Percentiles rank a stretch among this genome's conserved stretches.
Evolutionary conservation across 2,329 filamentous ascomycete species (phyloP).

Genomic region (Chrysoporthe puriensis): DNA sequence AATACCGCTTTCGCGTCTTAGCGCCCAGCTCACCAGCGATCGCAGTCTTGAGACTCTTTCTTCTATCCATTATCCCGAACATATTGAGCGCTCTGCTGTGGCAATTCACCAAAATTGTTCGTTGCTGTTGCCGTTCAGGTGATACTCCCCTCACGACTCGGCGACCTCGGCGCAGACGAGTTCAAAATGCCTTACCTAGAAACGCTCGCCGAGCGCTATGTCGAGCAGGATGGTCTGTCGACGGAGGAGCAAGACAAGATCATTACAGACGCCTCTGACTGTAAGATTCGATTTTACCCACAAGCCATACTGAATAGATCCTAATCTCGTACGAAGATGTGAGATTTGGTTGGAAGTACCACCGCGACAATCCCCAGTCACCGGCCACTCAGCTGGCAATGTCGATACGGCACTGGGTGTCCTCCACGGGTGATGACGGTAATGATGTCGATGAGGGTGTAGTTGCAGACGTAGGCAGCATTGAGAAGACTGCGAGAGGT

Average conservation of each 20-base stretch:
- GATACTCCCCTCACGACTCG: background rate
- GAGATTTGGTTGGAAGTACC: constrained; percentile 8
- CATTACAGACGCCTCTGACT: constrained; percentile 22
- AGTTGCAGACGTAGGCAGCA: background rate
- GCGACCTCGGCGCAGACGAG: background rate
- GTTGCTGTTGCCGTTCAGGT: background rate
- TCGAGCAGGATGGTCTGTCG: constrained; percentile 27
- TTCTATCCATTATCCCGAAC: background rate
- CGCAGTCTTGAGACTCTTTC: background rate
- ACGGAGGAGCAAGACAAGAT: constrained; percentile 26
- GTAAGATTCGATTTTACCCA: background rate
- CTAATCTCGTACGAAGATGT: constrained; percentile 8
- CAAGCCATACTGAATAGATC: background rate
- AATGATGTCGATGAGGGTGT: constrained; percentile 2
- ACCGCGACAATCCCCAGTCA: constrained; percentile 4
- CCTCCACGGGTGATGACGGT: constrained; percentile 4
- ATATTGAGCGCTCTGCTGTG: background rate
- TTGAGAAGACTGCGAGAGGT: constrained; percentile 19
- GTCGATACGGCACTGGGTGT: constrained; percentile 18
- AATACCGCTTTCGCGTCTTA: background rate
- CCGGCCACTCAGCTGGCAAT: constrained; percentile 16
- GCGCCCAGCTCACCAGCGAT: background rate
- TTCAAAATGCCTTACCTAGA: constrained; percentile 25
- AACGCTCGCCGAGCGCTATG: constrained; percentile 27
- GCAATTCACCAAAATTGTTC: background rate